A percentile compares a stretch with the other conserved stretches of the same genome.
Evolutionary conservation across 306 rosid genomes (phyloP).

Genomic region (Rubus parviflorus): DNA sequence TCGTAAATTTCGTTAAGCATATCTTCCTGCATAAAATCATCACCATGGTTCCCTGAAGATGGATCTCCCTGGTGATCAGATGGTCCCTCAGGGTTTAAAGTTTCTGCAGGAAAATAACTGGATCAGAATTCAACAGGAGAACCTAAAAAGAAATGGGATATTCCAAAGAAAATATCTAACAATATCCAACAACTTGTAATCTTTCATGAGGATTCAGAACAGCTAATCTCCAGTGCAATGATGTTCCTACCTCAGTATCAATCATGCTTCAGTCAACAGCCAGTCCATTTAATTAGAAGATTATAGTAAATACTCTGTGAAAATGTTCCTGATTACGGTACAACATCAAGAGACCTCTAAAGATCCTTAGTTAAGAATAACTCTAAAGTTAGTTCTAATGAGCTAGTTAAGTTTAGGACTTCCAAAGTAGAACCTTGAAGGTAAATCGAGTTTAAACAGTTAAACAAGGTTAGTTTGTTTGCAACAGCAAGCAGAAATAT

Average conservation of each 20-base stretch:
- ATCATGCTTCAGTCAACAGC: not conserved
- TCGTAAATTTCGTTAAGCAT: conserved; percentile 56
- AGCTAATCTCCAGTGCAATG: too few relatives aligned
- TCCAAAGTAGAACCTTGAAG: not conserved
- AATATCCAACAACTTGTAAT: not conserved
- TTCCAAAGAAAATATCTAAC: not conserved
- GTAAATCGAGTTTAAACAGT: not conserved
- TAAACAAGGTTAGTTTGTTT: not conserved
- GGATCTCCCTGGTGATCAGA: conserved; percentile 36
- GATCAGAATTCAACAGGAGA: conserved; percentile 3
- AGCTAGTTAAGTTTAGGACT: not conserved
- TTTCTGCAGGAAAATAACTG: conserved; percentile 40
- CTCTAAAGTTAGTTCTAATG: not conserved
- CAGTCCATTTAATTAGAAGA: not conserved
- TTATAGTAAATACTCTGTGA: not conserved
- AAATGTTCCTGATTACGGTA: not conserved
- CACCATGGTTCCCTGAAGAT: conserved; percentile 46
- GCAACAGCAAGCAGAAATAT: not conserved
- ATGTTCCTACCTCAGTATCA: not conserved
- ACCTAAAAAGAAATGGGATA: not conserved
- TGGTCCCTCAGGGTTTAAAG: conserved; percentile 32
- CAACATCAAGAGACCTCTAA: not conserved
- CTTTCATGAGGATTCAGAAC: not conserved
- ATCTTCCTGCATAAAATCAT: conserved; percentile 51
- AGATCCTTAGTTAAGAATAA: not conserved